phyloP scores from a whole-genome alignment of 1,284 basidiomycete genomes.

The Salmacisia buchloeana region DNA sequence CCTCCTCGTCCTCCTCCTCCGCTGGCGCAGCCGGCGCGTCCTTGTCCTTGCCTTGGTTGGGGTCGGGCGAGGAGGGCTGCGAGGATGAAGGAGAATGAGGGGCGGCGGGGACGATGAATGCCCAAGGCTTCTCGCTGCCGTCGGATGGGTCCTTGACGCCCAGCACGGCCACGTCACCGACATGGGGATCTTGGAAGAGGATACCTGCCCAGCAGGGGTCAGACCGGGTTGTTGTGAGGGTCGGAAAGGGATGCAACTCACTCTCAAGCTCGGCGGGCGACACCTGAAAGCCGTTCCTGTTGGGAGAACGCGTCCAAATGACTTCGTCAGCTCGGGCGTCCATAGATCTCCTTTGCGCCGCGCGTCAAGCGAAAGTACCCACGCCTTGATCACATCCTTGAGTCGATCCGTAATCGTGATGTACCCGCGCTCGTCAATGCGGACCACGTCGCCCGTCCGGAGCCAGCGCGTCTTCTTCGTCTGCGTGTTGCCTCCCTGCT shows the following conservation, averaged over 20 bases:
- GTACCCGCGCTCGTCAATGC: slow-evolving; percentile 36
- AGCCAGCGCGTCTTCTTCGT: slow-evolving; percentile 21
- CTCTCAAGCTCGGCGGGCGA: slow-evolving; percentile 44
- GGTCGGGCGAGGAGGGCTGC: slow-evolving; percentile 32
- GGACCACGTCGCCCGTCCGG: slow-evolving; percentile 43
- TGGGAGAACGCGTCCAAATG: too few species aligned
- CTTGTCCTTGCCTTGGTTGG: slow-evolving; percentile 15
- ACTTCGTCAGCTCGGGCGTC: not conserved
- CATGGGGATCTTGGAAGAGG: slow-evolving; percentile 27
- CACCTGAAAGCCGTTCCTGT: slow-evolving; percentile 45
- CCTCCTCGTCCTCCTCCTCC: slow-evolving; percentile 9
- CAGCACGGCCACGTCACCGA: slow-evolving; percentile 36
- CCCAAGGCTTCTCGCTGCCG: slow-evolving; percentile 33
- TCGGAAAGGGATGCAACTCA: not conserved
- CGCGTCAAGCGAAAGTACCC: not conserved
- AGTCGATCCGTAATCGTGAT: slow-evolving; percentile 41
- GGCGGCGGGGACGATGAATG: slow-evolving; percentile 10
- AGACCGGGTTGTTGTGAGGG: not conserved
- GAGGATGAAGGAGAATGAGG: not conserved
- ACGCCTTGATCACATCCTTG: slow-evolving; percentile 49
- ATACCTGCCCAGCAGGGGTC: slow-evolving; percentile 2
- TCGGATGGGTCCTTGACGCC: slow-evolving; percentile 24
- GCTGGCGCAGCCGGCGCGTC: slow-evolving; percentile 16
- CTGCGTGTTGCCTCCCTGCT: not conserved
- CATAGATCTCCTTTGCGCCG: not conserved